These are phyloP conservation scores for Nectriaceae sp. DNA, from an alignment of 2,329 filamentous ascomycete genomes.

Conservation along the genomic window DNA sequence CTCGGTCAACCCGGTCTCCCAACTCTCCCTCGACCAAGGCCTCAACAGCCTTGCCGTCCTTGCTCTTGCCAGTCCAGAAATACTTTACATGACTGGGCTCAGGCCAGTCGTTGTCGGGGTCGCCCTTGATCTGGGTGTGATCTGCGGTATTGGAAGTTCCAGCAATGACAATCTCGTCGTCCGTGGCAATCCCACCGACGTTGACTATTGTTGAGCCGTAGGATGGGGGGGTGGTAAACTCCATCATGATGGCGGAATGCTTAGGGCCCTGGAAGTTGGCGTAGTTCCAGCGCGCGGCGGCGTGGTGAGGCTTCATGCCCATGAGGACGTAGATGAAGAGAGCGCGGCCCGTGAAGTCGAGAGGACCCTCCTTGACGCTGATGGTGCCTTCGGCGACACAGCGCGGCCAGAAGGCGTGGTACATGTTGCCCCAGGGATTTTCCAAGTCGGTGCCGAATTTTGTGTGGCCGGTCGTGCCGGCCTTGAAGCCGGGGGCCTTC, in stretches of 20 bases:
- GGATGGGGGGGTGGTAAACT: constrained; percentile 90
- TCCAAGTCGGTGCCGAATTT: constrained; percentile 83
- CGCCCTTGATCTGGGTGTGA: constrained; percentile 70
- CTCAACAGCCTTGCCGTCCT: constrained; percentile 72
- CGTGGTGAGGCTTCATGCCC: constrained; percentile 99
- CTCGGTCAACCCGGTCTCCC: constrained; percentile 68
- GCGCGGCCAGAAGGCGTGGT: constrained; percentile 92
- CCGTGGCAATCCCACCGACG: constrained; percentile 79
- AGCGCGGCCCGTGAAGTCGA: constrained; percentile 80
- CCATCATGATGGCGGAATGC: constrained; percentile 91
- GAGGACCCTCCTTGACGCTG: constrained; percentile 75
- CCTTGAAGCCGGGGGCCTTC: constrained; percentile 77
- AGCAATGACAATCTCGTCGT: constrained; percentile 77
- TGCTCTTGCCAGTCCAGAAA: constrained; percentile 75
- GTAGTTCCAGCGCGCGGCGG: constrained; percentile 92
- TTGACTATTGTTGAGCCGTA: constrained; percentile 85
- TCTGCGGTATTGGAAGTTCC: constrained; percentile 65
- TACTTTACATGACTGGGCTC: constrained; percentile 77
- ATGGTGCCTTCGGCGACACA: constrained; percentile 82
- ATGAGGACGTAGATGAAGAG: constrained; percentile 86
- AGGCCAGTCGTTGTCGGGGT: constrained; percentile 83
- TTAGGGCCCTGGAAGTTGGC: constrained; percentile 84
- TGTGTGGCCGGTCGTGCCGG: constrained; percentile 80
- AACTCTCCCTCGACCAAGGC: constrained; percentile 71
- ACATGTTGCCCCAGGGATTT: constrained; percentile 90